These are phyloP conservation scores for Yarrowia galli DNA, from an alignment of 1,139 yeast genomes.

Conservation along the genomic window DNA sequence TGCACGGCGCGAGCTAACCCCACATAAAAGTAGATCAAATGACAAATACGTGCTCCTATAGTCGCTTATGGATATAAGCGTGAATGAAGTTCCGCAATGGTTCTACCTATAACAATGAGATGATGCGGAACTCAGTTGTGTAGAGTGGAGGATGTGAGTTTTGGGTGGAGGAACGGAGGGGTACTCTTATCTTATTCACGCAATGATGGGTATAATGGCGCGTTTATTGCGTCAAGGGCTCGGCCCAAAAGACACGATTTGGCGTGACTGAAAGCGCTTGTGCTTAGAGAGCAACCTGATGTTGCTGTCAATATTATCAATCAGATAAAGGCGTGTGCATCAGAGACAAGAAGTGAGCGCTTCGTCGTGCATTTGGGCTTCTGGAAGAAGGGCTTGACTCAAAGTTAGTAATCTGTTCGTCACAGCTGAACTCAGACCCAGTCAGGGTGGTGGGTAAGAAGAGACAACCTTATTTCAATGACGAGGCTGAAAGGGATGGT, in stretches of 20 bases:
- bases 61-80: neutral
- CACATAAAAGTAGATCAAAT: constrained; percentile 27
- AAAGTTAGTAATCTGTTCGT: neutral
- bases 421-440: neutral
- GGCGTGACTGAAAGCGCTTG: neutral
- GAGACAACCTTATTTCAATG: neutral
- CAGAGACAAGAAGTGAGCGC: neutral
- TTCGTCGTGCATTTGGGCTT: neutral
- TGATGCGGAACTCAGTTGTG: neutral
- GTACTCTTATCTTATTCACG: neutral
- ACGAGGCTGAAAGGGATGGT: neutral
- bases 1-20: constrained; percentile 36
- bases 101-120: neutral
- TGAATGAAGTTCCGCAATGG: neutral
- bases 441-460: neutral
- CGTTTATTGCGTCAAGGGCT: neutral
- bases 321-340: constrained; percentile 11
- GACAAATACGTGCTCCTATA: neutral
- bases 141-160: neutral
- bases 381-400: neutral
- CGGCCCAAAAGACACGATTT: neutral
- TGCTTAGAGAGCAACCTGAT: neutral
- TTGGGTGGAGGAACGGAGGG: neutral
- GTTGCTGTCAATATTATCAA: constrained; percentile 16
- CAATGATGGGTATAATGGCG: neutral